Evolutionary conservation across 2,329 filamentous ascomycete genomes (phyloP).

Genomic region (Penicillium concentricum): DNA sequence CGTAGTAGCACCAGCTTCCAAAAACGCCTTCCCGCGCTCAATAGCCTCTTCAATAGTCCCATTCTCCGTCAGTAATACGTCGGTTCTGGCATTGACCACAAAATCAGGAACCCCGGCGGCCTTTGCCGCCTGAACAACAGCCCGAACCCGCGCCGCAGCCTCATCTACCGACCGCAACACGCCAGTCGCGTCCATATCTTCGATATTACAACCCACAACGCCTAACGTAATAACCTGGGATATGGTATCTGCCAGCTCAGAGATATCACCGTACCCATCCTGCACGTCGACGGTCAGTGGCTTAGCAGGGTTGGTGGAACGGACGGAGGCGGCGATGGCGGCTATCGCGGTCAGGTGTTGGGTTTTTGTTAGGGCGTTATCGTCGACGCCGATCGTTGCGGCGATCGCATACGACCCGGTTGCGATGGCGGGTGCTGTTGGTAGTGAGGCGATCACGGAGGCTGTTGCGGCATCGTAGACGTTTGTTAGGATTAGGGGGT

Average conservation of each 20-base stretch:
- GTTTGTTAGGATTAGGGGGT: conserved; percentile 56
- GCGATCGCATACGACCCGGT: conserved; percentile 56
- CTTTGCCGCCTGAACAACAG: conserved; percentile 31
- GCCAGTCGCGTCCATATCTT: conserved; percentile 50
- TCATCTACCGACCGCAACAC: conserved; percentile 44
- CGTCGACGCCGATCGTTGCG: conserved; percentile 44
- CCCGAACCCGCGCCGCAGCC: conserved; percentile 50
- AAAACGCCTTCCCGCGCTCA: conserved; percentile 55
- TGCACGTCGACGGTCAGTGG: conserved; percentile 58
- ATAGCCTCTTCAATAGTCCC: conserved; percentile 52
- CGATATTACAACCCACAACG: conserved; percentile 59
- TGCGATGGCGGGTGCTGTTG: conserved; percentile 44
- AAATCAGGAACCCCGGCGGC: conserved; percentile 55
- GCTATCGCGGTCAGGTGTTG: conserved; percentile 52
- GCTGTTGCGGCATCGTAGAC: conserved; percentile 56
- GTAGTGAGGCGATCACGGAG: conserved; percentile 41
- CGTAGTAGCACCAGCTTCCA: conserved; percentile 58
- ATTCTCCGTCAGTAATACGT: conserved; percentile 45
- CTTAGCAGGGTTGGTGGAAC: conserved; percentile 35
- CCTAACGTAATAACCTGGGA: conserved; percentile 50
- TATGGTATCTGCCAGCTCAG: conserved; percentile 42
- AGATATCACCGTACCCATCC: conserved; percentile 58
- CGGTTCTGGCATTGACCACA: conserved; percentile 59
- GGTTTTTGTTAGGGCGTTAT: conserved; percentile 52
- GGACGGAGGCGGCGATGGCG: conserved; percentile 47